Base-by-base conservation (phyloP, 129 eudicot genomes). In the Gnaphalium uliginosum region DNA sequence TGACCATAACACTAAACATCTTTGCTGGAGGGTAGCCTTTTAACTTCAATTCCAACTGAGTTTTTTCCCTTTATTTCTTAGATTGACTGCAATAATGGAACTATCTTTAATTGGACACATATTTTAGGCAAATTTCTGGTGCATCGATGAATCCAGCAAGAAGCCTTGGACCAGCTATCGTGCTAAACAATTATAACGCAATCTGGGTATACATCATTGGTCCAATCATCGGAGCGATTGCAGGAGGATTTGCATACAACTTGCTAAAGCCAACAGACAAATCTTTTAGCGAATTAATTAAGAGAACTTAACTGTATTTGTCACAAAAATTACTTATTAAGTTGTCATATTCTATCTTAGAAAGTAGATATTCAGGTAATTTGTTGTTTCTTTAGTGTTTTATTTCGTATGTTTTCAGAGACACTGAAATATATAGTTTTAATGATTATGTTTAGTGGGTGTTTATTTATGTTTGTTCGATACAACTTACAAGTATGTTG, bases 91-190 rank as follows among this genome's bases (percentile, higher is more conserved):
- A 27, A 5, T 39, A 25, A 74, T 62, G 25, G 8, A 26, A 61
- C 5, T 21, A 61, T 25, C 13, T 4, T 11, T n/a, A 27, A 64
- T 13, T 17, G 3, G 37, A 39, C 19, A 8, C 26, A 19, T 18
- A 23, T 59, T 30, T 15, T 81, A 91, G 97, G 80, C 85, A 80
- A 1, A 79, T 89, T 66, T 88, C 97, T 1, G 97, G 96, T 72
- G 97, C 94, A 54, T 88, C 97, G 10, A 86, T 91, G 96, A 89
- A 91, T 75, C 97, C 96, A 7, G 97, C 90, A 13, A 81, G 97
- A 79, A 91, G 92, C 62, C 51, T 91, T 71, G 97, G 97, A 13
- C 97, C 97, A 66, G 96, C 97, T 22, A 19, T 91, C n/a, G 90
- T 88, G 15, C 80, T 18, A 57, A 68, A 77, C 14, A 76, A 68